Evolutionary conservation across 352 stramenopile species (phyloP).

Genomic region (Pseudoperonospora humuli): DNA sequence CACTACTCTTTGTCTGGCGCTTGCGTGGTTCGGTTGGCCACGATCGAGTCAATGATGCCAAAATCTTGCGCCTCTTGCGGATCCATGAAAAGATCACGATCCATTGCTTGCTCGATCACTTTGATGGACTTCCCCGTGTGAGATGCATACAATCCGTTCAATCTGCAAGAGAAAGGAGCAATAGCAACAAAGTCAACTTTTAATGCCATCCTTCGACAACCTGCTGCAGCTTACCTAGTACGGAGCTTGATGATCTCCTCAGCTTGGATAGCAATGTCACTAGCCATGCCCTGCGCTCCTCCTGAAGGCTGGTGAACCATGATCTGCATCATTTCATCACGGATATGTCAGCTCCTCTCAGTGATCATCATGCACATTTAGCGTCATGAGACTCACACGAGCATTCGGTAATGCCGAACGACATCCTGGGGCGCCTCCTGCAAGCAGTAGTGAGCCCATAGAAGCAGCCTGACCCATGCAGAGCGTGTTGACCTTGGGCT

Average conservation of each 20-base stretch:
- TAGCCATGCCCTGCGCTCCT: conserved; percentile 94
- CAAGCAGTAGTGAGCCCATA: conserved; percentile 94
- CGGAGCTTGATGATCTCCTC: conserved; percentile 96
- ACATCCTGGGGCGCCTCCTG: conserved; percentile 83
- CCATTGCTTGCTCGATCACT: conserved; percentile 82
- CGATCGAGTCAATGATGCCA: conserved; percentile 79
- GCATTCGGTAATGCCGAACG: conserved; percentile 91
- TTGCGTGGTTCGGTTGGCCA: conserved; percentile 41
- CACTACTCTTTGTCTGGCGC: conserved; percentile 5
- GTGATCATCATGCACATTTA: not conserved
- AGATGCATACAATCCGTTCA: conserved; percentile 65
- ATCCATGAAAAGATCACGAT: conserved; percentile 85
- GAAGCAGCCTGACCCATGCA: conserved; percentile 96
- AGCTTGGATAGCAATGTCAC: conserved; percentile 97
- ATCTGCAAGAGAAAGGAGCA: conserved; percentile 20
- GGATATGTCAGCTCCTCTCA: conserved; percentile 1
- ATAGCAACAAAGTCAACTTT: conserved; percentile 2
- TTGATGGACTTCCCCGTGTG: conserved; percentile 72
- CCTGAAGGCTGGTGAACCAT: conserved; percentile 98
- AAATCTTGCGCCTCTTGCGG: conserved; percentile 63
- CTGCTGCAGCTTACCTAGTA: conserved; percentile 28
- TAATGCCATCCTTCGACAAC: not conserved
- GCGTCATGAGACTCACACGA: conserved; percentile 43
- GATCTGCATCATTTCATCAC: conserved; percentile 38
- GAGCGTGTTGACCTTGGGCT: conserved; percentile 95